Evolutionary conservation across 495 filamentous ascomycete species (phyloP), one percentile per base, ranked within the genome.

Genomic region (Tuber magnatum): DNA sequence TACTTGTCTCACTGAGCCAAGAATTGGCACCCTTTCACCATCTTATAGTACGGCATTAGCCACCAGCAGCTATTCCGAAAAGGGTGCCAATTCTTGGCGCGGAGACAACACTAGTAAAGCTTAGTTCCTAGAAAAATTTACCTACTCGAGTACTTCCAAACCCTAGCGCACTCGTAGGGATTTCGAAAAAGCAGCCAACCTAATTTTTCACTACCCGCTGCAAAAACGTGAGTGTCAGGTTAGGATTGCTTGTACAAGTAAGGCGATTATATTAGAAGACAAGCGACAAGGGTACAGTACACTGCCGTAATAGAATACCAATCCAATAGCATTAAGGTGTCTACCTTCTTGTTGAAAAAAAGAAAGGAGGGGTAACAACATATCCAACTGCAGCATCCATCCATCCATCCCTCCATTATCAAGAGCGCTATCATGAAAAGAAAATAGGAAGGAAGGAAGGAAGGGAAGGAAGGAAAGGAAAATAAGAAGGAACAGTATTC

Each of bases 321-420:
- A 51, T 35, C 28, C 28, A 65, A 61, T 61, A 61, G 32, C 28
- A 65, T 65, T 65, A 65, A 35, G 56, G n/a, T 1, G 32, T 18
- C 56, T 32, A 65, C 6, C 56, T 35, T 18, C 39, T 40, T 40
- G 39, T 40, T 40, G 56, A 35, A 20, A 8, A 16, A 51, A 35
- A 35, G 28, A 0, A 65, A 65, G 32, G 4, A 32, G 16, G 24
- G 0, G n/a, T 61, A 61, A 28, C 9, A 32, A 32, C n/a, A 9
- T 14, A 61, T 32, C 51, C 51, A 61, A 28, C n/a, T 69, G 42
- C 42, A 69, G 42, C 42, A 77, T 14, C 32, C 56, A 70, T 56
- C 75, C 42, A 22, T 61, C 20, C 56, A 70, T 71, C 39, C 39
- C n/a, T n/a, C n/a, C n/a, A n/a, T n/a, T 40, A 68, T 42, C n/a